A percentile compares a stretch with the other conserved stretches of the same genome.
phyloP scores from a whole-genome alignment of 1,284 basidiomycete species.

The Sanghuangporus weigelae region DNA sequence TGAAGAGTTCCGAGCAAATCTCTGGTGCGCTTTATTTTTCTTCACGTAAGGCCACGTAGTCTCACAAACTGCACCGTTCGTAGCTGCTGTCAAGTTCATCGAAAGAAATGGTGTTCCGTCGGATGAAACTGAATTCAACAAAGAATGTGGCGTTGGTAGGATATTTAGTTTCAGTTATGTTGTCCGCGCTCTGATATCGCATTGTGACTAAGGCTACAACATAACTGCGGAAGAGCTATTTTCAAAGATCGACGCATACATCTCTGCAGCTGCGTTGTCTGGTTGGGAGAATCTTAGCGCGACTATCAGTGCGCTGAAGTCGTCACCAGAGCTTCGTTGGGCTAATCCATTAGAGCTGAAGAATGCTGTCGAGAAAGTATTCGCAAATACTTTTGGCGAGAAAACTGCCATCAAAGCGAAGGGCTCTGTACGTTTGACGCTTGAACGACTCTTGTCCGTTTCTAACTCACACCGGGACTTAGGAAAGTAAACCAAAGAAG shows the following conservation, averaged over 20 bases:
- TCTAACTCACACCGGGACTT: background rate
- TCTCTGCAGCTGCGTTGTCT: constrained; percentile 47
- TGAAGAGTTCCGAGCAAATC: constrained; percentile 86
- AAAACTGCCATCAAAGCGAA: constrained; percentile 70
- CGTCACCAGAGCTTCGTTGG: constrained; percentile 76
- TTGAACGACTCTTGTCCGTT: background rate
- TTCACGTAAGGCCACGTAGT: background rate
- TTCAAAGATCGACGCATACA: constrained; percentile 55
- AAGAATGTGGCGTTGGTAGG: constrained; percentile 86
- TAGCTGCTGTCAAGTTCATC: constrained; percentile 79
- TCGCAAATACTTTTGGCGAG: constrained; percentile 73
- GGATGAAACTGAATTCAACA: constrained; percentile 73
- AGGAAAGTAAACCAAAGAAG: constrained; percentile 43
- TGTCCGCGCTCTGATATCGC: background rate
- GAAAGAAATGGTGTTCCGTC: constrained; percentile 58
- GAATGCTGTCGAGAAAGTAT: constrained; percentile 76
- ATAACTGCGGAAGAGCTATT: constrained; percentile 71
- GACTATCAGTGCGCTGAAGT: constrained; percentile 69
- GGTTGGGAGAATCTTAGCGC: constrained; percentile 77
- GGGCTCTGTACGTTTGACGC: constrained; percentile 49
- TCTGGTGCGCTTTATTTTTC: constrained; percentile 50
- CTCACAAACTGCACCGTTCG: constrained; percentile 10
- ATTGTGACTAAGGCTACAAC: constrained; percentile 57
- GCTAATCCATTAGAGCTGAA: constrained; percentile 89
- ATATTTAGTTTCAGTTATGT: constrained; percentile 14